Conservation (phyloP, 2,329 filamentous ascomycete species). For the Calycina herbarum region DNA sequence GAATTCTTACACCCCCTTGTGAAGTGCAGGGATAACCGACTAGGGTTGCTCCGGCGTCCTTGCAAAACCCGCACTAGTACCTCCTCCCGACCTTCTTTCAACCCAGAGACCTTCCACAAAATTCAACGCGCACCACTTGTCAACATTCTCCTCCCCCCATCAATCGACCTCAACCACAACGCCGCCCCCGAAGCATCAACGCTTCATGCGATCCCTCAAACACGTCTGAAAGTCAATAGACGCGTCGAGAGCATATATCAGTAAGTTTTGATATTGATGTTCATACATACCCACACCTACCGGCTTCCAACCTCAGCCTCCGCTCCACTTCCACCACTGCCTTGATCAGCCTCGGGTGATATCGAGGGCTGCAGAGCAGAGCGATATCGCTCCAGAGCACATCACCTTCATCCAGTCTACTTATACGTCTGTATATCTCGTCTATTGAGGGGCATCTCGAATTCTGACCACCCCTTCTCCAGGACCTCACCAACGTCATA, state of each 20-base stretch:
- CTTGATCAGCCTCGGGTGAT: constrained; percentile 19
- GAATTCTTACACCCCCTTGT: not conserved
- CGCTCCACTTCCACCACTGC: constrained; percentile 5
- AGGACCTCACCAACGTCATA: constrained; percentile 25
- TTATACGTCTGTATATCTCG: not conserved
- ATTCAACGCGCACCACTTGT: constrained; percentile 7
- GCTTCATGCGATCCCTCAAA: constrained; percentile 33
- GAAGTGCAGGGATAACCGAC: not conserved
- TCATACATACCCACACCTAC: constrained; percentile 8
- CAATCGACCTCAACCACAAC: constrained; percentile 19
- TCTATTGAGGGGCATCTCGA: constrained; percentile 23
- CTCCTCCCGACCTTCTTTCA: constrained; percentile 7
- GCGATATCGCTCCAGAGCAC: not conserved
- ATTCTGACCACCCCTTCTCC: constrained; percentile 27
- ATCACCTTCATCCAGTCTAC: not conserved
- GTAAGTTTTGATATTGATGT: constrained; percentile 30
- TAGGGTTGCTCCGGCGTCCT: not conserved
- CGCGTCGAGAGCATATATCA: constrained; percentile 34
- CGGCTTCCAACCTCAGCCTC: not conserved
- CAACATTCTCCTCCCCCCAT: constrained; percentile 30
- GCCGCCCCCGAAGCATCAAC: constrained; percentile 34
- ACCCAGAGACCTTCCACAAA: not conserved
- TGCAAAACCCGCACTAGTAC: not conserved
- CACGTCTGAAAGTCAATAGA: constrained; percentile 26
- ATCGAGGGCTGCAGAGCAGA: constrained; percentile 3